phyloP scores from a whole-genome alignment of 1,284 basidiomycete species.

The Ganoderma lucidum region DNA sequence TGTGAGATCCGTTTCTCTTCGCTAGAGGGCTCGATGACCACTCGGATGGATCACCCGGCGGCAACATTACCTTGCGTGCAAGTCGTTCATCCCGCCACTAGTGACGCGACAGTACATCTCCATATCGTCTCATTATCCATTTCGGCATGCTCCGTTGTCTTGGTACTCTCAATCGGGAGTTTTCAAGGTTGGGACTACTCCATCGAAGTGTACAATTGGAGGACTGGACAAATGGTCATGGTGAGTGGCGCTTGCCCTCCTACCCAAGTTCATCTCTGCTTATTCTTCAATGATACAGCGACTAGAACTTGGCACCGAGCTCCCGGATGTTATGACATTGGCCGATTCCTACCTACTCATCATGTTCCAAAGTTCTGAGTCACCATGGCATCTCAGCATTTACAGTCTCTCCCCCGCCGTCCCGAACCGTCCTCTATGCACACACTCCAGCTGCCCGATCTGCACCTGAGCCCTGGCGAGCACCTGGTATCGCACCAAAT shows the following conservation, averaged over 20 bases:
- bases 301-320: background rate
- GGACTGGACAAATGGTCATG: background rate
- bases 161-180: background rate
- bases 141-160: background rate
- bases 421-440: background rate
- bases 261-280: background rate
- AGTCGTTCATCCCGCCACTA: background rate
- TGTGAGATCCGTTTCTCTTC: background rate
- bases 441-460: background rate
- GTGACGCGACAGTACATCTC: background rate
- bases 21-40: background rate
- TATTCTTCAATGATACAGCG: background rate
- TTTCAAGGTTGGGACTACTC: no score
- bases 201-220: background rate
- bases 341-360: background rate
- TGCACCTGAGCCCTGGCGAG: background rate
- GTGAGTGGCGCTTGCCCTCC: background rate
- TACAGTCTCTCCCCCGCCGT: background rate
- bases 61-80: background rate
- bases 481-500: background rate
- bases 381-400: background rate
- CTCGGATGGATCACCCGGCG: background rate
- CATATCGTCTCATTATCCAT: background rate
- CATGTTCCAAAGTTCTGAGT: background rate
- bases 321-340: background rate